These are phyloP conservation scores for Pedinophyceae sp. DNA, from an alignment of 139 green algal species.

Conservation along the genomic window DNA sequence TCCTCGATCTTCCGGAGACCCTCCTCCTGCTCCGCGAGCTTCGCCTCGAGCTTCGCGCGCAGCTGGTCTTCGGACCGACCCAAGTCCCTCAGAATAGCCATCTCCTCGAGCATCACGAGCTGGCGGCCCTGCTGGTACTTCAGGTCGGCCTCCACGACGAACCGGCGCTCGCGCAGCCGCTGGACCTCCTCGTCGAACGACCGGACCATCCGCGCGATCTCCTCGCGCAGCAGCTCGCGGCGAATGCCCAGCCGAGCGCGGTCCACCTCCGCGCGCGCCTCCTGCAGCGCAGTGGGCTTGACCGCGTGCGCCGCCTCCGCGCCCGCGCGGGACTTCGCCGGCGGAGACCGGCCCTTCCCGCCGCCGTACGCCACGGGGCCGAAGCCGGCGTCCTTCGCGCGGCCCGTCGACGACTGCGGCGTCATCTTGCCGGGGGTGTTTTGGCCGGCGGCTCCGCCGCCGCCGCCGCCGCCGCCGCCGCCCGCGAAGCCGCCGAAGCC, in stretches of 20 bases:
- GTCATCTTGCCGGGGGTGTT: no score
- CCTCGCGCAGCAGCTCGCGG: conserved; percentile 5
- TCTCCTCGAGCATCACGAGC: conserved; percentile 28
- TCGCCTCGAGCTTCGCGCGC: conserved; percentile 21
- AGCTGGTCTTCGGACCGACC: conserved; percentile 28
- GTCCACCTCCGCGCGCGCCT: not conserved
- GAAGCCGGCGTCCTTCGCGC: no score
- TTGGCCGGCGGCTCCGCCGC: not conserved
- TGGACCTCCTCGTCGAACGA: conserved; percentile 40
- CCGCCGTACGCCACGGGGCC: not conserved
- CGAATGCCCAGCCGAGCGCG: conserved; percentile 2
- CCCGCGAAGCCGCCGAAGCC: conserved; percentile 3
- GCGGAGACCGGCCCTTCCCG: not conserved
- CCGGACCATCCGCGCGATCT: conserved; percentile 12
- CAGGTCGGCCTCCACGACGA: conserved; percentile 34
- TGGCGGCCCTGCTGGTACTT: conserved; percentile 38
- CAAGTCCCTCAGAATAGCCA: conserved; percentile 24
- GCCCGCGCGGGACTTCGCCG: no score
- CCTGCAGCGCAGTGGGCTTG: not conserved
- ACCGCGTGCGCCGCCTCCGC: no score
- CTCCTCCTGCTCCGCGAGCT: no score
- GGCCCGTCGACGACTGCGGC: no score
- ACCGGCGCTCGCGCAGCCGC: conserved; percentile 28
- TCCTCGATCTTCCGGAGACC: no score
- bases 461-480: not conserved